phyloP scores from a whole-genome alignment of 2,329 filamentous ascomycete genomes.

The Aschersonia sp. region DNA sequence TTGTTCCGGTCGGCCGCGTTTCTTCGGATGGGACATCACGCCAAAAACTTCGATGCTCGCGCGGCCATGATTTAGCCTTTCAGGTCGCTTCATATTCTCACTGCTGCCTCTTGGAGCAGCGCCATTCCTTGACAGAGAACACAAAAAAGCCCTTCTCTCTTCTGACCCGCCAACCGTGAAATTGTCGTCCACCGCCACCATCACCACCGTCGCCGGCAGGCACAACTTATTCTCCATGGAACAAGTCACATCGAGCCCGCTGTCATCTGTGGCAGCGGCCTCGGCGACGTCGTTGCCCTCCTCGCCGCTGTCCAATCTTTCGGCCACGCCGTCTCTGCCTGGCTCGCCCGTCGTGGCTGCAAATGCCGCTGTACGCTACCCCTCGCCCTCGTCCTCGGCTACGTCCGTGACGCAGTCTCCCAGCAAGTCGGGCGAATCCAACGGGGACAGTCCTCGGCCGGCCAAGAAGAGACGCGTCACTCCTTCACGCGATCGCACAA shows the following conservation, averaged over 20 bases:
- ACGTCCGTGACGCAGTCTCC: conserved; percentile 37
- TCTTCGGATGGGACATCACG: neutral
- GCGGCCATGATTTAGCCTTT: neutral
- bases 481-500: conserved; percentile 51
- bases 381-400: conserved; percentile 32
- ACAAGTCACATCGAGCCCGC: conserved; percentile 3
- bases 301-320: conserved; percentile 39
- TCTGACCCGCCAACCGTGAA: neutral
- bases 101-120: neutral
- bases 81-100: neutral
- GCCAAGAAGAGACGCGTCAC: conserved; percentile 61
- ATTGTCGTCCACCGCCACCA: neutral
- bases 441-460: conserved; percentile 47
- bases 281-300: conserved; percentile 26
- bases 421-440: conserved; percentile 25
- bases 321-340: conserved; percentile 36
- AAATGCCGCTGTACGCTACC: conserved; percentile 31
- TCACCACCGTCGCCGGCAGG: neutral
- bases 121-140: neutral
- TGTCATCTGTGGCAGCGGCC: conserved; percentile 14
- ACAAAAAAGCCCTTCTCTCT: neutral
- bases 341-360: conserved; percentile 24
- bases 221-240: neutral
- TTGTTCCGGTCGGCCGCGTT: neutral
- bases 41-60: neutral